phyloP scores from a whole-genome alignment of 140 eudicot genomes.

The Flaveria floridana region DNA sequence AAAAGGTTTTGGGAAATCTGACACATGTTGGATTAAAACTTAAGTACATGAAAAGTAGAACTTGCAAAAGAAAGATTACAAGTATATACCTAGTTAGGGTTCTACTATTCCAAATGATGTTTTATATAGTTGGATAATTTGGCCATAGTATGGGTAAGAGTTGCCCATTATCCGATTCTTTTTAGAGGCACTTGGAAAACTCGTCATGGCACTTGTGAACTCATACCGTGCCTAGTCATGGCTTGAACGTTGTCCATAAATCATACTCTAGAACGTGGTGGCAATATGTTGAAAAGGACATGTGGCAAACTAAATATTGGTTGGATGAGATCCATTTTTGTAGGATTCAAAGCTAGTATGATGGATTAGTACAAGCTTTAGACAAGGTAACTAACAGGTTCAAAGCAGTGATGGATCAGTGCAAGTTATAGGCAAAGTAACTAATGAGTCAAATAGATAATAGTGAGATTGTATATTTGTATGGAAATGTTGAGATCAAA shows the following conservation, averaged over 20 bases:
- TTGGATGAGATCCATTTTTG: neutral
- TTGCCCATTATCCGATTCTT: neutral
- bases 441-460: neutral
- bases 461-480: neutral
- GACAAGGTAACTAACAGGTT: no score
- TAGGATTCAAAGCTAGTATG: neutral
- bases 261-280: neutral
- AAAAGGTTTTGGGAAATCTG: neutral
- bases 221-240: neutral
- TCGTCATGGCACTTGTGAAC: neutral
- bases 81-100: neutral
- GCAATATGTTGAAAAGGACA: neutral
- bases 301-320: neutral
- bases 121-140: neutral
- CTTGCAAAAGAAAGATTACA: neutral
- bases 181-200: neutral
- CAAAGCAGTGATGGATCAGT: neutral
- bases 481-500: neutral
- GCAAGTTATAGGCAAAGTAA: neutral
- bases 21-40: neutral
- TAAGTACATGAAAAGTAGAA: slow-evolving; percentile 1
- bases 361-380: neutral
- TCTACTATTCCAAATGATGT: neutral
- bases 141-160: neutral
- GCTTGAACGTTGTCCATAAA: neutral